Evolutionary conservation across 2,329 filamentous ascomycete species (phyloP), one percentile per base, ranked within the genome.

Genomic region (Diaporthe velutina): DNA sequence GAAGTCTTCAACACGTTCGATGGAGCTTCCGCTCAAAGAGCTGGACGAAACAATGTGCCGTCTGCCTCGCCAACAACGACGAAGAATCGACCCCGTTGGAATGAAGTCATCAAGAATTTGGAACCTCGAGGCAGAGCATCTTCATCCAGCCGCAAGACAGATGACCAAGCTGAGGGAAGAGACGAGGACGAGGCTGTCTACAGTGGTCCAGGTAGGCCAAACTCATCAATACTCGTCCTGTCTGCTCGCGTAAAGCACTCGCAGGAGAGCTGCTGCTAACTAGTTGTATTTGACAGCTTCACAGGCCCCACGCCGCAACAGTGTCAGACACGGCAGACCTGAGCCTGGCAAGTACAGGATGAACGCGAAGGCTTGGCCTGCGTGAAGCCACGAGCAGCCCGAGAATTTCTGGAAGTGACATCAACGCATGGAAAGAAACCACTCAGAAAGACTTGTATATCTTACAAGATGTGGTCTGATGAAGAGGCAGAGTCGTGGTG

Each of bases 331-430:
- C 4, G 33, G 48, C 13, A 30, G 33, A 19, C 64, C 48, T 1
- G 15, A 68, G 48, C 64, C 48, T 13, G 64, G 64, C 8, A 54
- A 40, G 8, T 40, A 54, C 22, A 28, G n/a, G 48, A 68, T 68
- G 22, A 40, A 22, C 33, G 33, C 48, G 12, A n/a, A 25, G 6
- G 17, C 48, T 40, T 68, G 48, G 30, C 64, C 64, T 38, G 12
- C 5, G n/a, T 40, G 35, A 60, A 17, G 3, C 6, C 35, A 60
- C 12, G 12, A 4, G 42, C 10, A 61, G 28, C 58, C 9, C 7
- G n/a, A 42, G n/a, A 10, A 33, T 12, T 6, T 15, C 19, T 13
- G 22, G 25, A 25, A 38, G 0, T 15, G 19, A 50, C 1, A 12
- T 25, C 6, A 50, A 48, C 12, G 42, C 10, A 2, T 48, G 40